Evolutionary conservation across 306 rosid genomes (phyloP), one percentile per base, ranked within the genome.

Genomic region (cucumber (Cucumis sativus)): DNA sequence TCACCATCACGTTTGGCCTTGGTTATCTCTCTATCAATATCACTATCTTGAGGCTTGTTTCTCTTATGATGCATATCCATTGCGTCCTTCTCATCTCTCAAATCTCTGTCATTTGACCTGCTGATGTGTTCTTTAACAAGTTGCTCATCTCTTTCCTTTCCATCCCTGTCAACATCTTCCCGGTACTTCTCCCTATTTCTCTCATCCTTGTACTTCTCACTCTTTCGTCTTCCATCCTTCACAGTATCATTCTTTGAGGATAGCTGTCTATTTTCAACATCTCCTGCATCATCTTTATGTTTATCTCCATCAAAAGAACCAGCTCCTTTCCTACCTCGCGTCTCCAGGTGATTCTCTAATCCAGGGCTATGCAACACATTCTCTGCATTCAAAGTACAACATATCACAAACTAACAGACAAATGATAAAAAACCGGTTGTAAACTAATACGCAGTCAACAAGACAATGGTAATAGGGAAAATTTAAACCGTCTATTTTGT

Each of bases 151-250:
- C 86, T 90, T 81, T 86, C 97, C 86, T 89, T 94, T 84, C 79
- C 90, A 79, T 92, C 98, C 84, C 82, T 87, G 47, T 89, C 96
- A 70, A 80, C 63, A 69, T 89, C 97, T 77, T 92, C 97, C 80
- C 89, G 83, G 76, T 84, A 80, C 79, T 88, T 96, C 85, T 91
- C 98, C 81, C 81, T 86, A 66, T 86, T 82, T 83, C 87, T 91
- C 40, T 96, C 99, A 81, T 96, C 98, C 82, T 83, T 96, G 77
- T 87, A 93, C 80, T 87, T 96, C 82, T 96, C 99, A 84, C 89
- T 93, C 86, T 87, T 96, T 74, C 84, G 88, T 78, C 84, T 88
- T 66, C 82, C 93, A 78, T 92, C 98, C 85, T 85, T 89, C 51
- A 84, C 77, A 84, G 43, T 45, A 76, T 89, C 97, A 85, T 91